A percentile compares a stretch with the other conserved stretches of the same genome.
Evolutionary conservation across 495 filamentous ascomycete genomes (phyloP).

Genomic region (Achaetomiella virescens): DNA sequence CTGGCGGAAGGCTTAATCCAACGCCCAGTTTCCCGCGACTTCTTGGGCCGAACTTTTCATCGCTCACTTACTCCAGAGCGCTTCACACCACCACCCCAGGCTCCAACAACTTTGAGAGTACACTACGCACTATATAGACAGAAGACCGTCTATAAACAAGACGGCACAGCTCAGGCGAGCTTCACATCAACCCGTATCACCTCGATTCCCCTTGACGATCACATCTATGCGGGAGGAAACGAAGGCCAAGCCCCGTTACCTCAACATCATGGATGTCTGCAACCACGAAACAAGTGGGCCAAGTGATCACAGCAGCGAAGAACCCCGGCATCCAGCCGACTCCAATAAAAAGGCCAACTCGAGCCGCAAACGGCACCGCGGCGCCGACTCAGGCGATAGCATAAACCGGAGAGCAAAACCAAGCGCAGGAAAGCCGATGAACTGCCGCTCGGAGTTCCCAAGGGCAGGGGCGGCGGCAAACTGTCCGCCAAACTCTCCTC

Average conservation of each 20-base stretch:
- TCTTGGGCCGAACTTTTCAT: no score
- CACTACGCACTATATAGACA: no score
- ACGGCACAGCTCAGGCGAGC: not conserved
- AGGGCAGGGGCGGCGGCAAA: no score
- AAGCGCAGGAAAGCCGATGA: not conserved
- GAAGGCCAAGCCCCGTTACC: not conserved
- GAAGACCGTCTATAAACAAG: no score
- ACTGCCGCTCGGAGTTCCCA: not conserved
- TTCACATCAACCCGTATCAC: not conserved
- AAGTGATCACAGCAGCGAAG: not conserved
- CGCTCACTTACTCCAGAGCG: no score
- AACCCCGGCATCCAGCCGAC: not conserved
- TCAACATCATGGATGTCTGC: constrained; percentile 1
- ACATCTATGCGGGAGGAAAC: not conserved
- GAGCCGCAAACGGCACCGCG: not conserved
- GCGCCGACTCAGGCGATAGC: not conserved
- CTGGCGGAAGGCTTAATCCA: no score
- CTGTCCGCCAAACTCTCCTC: no score
- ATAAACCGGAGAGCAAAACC: not conserved
- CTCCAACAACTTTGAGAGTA: no score
- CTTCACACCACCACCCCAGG: no score
- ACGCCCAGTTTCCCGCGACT: no score
- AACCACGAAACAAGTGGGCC: not conserved
- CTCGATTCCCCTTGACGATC: not conserved
- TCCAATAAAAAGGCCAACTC: not conserved